These are phyloP conservation scores for Halteria grandinella DNA, from an alignment of 73 alveolate species.

Conservation along the genomic window DNA sequence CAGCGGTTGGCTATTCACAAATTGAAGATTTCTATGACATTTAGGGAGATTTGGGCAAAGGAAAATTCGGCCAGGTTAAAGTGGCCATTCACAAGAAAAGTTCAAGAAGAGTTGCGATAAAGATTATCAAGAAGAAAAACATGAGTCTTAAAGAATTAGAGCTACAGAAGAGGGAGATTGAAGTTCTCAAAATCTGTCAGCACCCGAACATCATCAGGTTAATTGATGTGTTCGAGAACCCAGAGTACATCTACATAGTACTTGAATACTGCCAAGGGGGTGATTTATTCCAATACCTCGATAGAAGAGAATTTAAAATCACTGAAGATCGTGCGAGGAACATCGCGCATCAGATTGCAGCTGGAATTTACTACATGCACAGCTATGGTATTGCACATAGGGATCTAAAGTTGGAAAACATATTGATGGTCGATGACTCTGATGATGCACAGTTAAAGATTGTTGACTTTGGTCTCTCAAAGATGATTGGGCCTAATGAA, in stretches of 20 bases:
- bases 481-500: slow-evolving; percentile 43
- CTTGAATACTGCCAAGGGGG: slow-evolving; percentile 48
- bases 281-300: slow-evolving; percentile 33
- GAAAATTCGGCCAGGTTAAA: slow-evolving; percentile 45
- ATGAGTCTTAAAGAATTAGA: slow-evolving; percentile 45
- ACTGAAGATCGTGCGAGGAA: slow-evolving; percentile 55
- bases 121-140: slow-evolving; percentile 25
- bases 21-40: slow-evolving; percentile 35
- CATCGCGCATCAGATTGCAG: slow-evolving; percentile 29
- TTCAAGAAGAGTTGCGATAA: slow-evolving; percentile 20
- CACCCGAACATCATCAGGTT: slow-evolving; percentile 51
- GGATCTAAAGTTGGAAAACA: slow-evolving; percentile 64
- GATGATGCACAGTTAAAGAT: slow-evolving; percentile 35
- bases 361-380: slow-evolving; percentile 57
- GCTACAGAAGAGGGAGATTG: slow-evolving; percentile 46
- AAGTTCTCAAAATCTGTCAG: slow-evolving; percentile 43
- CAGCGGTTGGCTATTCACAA: slow-evolving; percentile 36
- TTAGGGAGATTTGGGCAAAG: slow-evolving; percentile 47
- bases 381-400: slow-evolving; percentile 66
- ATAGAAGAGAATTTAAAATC: slow-evolving; percentile 27
- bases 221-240: slow-evolving; percentile 85
- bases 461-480: slow-evolving; percentile 47
- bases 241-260: slow-evolving; percentile 71
- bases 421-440: slow-evolving; percentile 21
- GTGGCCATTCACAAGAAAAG: slow-evolving; percentile 25